phyloP scores from a whole-genome alignment of 257 asterid species.

The Solanum sitiens region DNA sequence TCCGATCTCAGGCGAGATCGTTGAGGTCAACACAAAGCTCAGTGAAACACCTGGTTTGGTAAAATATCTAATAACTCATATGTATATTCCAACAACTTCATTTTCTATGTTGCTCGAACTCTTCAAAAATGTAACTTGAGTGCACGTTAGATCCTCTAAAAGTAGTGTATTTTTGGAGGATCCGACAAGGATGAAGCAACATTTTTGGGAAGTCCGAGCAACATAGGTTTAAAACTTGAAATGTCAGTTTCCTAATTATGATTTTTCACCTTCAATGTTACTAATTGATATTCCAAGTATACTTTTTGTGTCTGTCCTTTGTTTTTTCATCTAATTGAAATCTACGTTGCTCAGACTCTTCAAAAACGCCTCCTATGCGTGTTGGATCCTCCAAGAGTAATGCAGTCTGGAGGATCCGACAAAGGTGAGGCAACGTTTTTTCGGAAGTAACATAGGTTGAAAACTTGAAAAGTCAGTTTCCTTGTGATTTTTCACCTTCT shows the following conservation, averaged over 20 bases:
- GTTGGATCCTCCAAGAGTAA: neutral
- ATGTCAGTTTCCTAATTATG: too few species aligned
- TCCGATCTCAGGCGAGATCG: slow-evolving; percentile 81
- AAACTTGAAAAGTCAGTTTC: neutral
- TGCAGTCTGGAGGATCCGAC: neutral
- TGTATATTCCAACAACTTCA: neutral
- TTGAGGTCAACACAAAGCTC: slow-evolving; percentile 68
- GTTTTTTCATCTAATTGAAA: neutral
- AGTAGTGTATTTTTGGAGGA: neutral
- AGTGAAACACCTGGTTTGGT: slow-evolving; percentile 69
- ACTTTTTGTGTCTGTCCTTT: neutral
- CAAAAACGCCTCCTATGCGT: neutral
- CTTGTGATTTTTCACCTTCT: neutral
- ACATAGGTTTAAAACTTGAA: neutral
- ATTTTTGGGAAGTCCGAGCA: neutral
- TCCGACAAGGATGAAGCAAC: too few species aligned
- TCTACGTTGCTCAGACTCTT: neutral
- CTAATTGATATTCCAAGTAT: too few species aligned
- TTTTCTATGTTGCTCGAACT: neutral
- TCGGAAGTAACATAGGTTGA: neutral
- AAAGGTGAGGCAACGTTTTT: neutral
- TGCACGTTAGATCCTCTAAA: neutral
- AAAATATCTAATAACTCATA: slow-evolving; percentile 6
- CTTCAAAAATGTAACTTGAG: neutral
- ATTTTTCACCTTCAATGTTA: too few species aligned